Conservation (phyloP, 2,329 filamentous ascomycete species). For the Penicillium sclerotigenum region DNA sequence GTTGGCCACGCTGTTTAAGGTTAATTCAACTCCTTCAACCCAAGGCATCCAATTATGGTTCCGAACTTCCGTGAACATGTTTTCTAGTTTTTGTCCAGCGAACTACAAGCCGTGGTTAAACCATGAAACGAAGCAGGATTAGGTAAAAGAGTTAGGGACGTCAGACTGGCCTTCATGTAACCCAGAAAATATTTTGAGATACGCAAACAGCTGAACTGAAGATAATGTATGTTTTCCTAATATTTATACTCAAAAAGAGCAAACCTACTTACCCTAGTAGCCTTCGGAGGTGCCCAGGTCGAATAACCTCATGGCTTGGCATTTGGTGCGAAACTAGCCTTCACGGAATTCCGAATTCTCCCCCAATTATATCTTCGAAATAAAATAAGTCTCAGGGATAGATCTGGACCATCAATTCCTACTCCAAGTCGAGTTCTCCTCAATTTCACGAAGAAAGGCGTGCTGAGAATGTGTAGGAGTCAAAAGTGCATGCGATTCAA, state of each 20-base stretch:
- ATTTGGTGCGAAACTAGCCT: background rate
- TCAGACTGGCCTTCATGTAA: background rate
- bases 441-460: constrained; percentile 18
- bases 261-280: background rate
- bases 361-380: background rate
- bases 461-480: constrained; percentile 19
- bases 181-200: background rate
- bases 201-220: background rate
- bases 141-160: background rate
- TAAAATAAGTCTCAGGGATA: background rate
- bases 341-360: background rate
- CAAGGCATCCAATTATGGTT: background rate
- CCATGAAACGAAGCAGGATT: background rate
- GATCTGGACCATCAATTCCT: background rate
- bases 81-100: background rate
- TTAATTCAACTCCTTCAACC: background rate
- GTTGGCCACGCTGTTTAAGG: background rate
- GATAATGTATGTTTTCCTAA: background rate
- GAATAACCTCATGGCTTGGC: background rate
- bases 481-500: constrained; percentile 18
- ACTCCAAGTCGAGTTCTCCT: background rate
- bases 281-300: background rate
- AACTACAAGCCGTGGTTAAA: background rate
- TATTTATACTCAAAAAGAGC: background rate
- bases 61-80: too few species aligned